Percentiles rank a stretch among this genome's conserved stretches.
Conservation (phyloP, 805 yeast species). For the Saturnispora gosingensis region DNA sequence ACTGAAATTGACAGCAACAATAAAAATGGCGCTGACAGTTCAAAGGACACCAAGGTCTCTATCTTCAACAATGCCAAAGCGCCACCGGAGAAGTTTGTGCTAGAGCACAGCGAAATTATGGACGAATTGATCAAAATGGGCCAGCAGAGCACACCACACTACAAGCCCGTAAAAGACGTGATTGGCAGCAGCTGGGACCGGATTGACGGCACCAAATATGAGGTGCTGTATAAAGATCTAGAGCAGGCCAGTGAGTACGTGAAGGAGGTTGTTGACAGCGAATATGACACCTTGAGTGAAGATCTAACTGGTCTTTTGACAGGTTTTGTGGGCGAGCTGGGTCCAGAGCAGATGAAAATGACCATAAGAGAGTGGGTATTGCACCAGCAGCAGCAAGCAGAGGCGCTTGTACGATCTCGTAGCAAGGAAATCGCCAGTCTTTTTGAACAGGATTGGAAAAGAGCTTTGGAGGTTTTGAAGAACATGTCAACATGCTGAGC, state of each 20-base stretch:
- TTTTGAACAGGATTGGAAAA: conserved; percentile 39
- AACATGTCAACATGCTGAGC: neutral
- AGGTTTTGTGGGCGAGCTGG: conserved; percentile 57
- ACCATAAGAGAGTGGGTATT: conserved; percentile 63
- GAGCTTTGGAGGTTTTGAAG: conserved; percentile 33
- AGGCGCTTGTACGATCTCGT: conserved; percentile 36
- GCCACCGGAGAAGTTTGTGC: neutral
- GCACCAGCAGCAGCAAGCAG: conserved; percentile 46
- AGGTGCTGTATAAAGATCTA: conserved; percentile 23
- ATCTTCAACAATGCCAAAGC: neutral
- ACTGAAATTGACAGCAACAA: neutral
- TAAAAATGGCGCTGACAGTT: neutral
- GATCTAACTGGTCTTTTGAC: conserved; percentile 62
- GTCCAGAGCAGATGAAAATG: conserved; percentile 58
- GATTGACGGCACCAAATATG: conserved; percentile 23
- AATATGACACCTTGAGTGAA: conserved; percentile 36
- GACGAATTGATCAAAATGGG: conserved; percentile 4
- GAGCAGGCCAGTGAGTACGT: conserved; percentile 25
- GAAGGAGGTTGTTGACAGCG: conserved; percentile 24
- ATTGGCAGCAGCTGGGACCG: conserved; percentile 5
- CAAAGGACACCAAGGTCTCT: neutral
- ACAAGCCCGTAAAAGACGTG: neutral
- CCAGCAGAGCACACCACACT: conserved; percentile 15
- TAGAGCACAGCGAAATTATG: conserved; percentile 14
- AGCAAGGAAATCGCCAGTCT: conserved; percentile 38